Evolutionary conservation across 2,329 filamentous ascomycete genomes (phyloP).

Genomic region (Ophiocordyceps camponoti-floridani): DNA sequence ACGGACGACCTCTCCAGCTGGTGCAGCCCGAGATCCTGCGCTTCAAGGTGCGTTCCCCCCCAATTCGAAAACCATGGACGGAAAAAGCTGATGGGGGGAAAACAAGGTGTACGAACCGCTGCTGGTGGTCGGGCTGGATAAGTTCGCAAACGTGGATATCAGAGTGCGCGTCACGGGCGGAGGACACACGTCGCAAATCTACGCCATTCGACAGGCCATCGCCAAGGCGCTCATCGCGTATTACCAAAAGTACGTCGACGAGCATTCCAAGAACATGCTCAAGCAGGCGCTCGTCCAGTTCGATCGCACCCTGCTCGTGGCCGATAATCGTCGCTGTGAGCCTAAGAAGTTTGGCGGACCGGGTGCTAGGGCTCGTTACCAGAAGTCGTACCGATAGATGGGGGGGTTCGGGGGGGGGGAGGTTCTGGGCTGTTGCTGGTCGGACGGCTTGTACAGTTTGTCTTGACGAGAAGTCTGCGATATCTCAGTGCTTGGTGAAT

Average conservation of each 20-base stretch:
- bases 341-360: constrained; percentile 96
- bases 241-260: constrained; percentile 99
- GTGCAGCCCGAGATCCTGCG: constrained; percentile 93
- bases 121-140: constrained; percentile 92
- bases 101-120: constrained; percentile 87
- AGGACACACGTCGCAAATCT: constrained; percentile 95
- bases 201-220: constrained; percentile 97
- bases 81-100: no score
- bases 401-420: no score
- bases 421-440: no score
- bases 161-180: constrained; percentile 89
- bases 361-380: constrained; percentile 90
- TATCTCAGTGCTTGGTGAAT: no score
- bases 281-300: constrained; percentile 94
- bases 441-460: no score
- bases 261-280: constrained; percentile 99
- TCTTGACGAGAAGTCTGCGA: no score
- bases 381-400: constrained; percentile 99
- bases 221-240: constrained; percentile 64
- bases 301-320: constrained; percentile 93
- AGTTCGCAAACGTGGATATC: constrained; percentile 94
- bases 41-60: constrained; percentile 58
- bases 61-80: neutral
- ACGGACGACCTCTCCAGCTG: constrained; percentile 86
- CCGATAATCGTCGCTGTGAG: constrained; percentile 97